Conservation (phyloP, 2,329 filamentous ascomycete genomes). For the Capronia epimyces region DNA sequence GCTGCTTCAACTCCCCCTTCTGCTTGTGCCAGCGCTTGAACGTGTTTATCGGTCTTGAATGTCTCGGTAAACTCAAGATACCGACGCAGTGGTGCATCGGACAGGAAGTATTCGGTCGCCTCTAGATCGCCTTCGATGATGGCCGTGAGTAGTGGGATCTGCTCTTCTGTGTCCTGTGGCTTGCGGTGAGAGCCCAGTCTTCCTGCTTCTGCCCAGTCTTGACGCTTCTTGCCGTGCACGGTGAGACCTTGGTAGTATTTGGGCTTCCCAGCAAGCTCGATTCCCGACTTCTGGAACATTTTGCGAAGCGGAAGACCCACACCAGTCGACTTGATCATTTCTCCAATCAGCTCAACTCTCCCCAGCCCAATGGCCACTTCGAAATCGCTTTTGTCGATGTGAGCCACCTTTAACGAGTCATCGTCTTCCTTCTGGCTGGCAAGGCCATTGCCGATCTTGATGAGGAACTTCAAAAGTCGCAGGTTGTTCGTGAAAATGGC, state of each 20-base stretch:
- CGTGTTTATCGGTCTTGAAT: constrained; percentile 55
- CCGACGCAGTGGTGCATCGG: constrained; percentile 60
- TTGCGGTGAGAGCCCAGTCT: constrained; percentile 41
- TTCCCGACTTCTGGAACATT: constrained; percentile 60
- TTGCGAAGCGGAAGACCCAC: constrained; percentile 64
- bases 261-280: constrained; percentile 59
- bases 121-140: constrained; percentile 52
- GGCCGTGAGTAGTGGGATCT: constrained; percentile 34
- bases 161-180: constrained; percentile 29
- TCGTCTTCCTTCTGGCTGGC: constrained; percentile 33
- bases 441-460: constrained; percentile 52
- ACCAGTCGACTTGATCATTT: constrained; percentile 61
- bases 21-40: constrained; percentile 57
- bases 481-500: constrained; percentile 52
- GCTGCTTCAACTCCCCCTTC: constrained; percentile 59
- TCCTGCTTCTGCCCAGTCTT: constrained; percentile 67
- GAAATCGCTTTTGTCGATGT: constrained; percentile 33
- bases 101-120: constrained; percentile 70
- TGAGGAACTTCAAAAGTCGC: constrained; percentile 50
- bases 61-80: constrained; percentile 64
- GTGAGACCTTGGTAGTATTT: constrained; percentile 71
- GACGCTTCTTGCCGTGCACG: constrained; percentile 67
- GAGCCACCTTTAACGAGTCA: constrained; percentile 23
- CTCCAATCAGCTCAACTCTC: constrained; percentile 54
- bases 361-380: constrained; percentile 42